These are phyloP conservation scores for Exophiala aquamarina DNA, from an alignment of 2,329 filamentous ascomycete species.

Conservation along the genomic window DNA sequence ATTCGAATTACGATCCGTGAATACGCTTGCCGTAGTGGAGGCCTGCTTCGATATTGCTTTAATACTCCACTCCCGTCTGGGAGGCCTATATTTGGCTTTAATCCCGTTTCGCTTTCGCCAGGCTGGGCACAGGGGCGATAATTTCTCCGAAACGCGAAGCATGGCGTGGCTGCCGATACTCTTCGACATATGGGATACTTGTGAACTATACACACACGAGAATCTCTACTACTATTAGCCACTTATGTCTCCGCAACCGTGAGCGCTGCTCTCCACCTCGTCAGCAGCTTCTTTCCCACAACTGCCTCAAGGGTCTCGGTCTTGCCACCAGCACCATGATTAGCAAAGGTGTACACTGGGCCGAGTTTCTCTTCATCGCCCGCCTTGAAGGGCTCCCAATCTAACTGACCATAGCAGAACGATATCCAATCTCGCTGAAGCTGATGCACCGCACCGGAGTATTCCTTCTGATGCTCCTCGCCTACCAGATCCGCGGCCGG, in stretches of 20 bases:
- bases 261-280: neutral
- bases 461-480: neutral
- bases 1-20: too few species aligned
- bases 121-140: too few species aligned
- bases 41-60: too few species aligned
- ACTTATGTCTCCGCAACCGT: neutral
- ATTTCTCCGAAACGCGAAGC: too few species aligned
- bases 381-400: neutral
- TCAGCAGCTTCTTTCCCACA: neutral
- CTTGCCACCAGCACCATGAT: neutral
- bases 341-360: constrained; percentile 1
- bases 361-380: neutral
- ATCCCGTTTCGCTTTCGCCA: too few species aligned
- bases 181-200: too few species aligned
- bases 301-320: neutral
- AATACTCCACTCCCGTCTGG: too few species aligned
- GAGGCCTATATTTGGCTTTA: too few species aligned
- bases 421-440: neutral
- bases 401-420: neutral
- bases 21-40: too few species aligned
- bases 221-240: too few species aligned
- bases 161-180: too few species aligned
- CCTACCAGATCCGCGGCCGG: neutral
- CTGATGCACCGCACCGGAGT: neutral
- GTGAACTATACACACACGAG: too few species aligned